A percentile compares a stretch with the other conserved stretches of the same genome.
These are phyloP conservation scores for Aschersonia sp. DNA, from an alignment of 2,329 filamentous ascomycete species.

Conservation along the genomic window DNA sequence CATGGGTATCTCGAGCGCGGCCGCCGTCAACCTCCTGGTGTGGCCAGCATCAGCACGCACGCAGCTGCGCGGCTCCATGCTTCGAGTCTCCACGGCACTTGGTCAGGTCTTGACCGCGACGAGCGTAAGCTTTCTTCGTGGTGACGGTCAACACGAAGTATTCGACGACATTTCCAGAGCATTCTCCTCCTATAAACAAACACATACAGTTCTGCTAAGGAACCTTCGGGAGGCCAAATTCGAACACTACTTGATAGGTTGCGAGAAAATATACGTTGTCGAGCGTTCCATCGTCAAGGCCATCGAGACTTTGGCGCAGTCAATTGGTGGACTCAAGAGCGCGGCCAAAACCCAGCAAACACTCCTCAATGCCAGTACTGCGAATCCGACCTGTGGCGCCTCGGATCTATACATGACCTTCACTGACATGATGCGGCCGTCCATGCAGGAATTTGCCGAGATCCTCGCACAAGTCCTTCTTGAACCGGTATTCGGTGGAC, in stretches of 20 bases:
- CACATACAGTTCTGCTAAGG: constrained; percentile 38
- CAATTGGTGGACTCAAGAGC: constrained; percentile 72
- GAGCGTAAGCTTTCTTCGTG: constrained; percentile 66
- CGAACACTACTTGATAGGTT: constrained; percentile 68
- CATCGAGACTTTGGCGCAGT: constrained; percentile 69
- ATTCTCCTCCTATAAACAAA: constrained; percentile 37
- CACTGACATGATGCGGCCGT: constrained; percentile 70
- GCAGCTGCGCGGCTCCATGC: constrained; percentile 56
- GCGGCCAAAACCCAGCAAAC: constrained; percentile 77
- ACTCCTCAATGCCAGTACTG: constrained; percentile 37
- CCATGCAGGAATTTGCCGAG: constrained; percentile 79
- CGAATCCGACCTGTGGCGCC: constrained; percentile 24
- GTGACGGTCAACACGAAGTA: constrained; percentile 17
- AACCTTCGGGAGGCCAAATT: constrained; percentile 70
- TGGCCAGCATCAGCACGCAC: constrained; percentile 62
- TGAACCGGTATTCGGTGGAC: constrained; percentile 55
- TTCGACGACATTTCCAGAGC: constrained; percentile 3
- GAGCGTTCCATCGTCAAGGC: constrained; percentile 66
- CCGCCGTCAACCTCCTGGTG: constrained; percentile 55
- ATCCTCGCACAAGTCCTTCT: constrained; percentile 72
- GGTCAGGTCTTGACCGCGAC: constrained; percentile 68
- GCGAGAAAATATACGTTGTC: constrained; percentile 59
- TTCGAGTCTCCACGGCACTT: constrained; percentile 56
- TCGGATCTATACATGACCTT: constrained; percentile 72
- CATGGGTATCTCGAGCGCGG: constrained; percentile 58